A percentile compares a stretch with the other conserved stretches of the same genome.
phyloP scores from a whole-genome alignment of 768 basidiomycete species.

The Termitomyces sp. region DNA sequence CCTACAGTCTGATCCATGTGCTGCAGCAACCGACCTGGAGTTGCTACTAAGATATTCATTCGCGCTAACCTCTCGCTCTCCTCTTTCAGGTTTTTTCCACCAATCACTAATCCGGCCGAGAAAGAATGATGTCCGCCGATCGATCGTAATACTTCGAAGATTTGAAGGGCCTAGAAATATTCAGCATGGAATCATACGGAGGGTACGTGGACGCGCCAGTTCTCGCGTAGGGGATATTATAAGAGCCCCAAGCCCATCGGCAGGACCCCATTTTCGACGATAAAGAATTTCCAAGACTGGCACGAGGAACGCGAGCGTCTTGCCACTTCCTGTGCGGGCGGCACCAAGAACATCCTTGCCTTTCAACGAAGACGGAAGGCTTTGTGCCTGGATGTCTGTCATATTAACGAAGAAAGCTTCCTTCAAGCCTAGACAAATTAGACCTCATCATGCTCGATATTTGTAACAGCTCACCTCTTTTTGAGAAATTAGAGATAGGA shows the following conservation, averaged over 20 bases:
- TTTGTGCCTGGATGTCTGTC: slow-evolving; percentile 89
- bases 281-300: slow-evolving; percentile 89
- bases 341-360: slow-evolving; percentile 97
- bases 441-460: not conserved
- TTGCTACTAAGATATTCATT: slow-evolving; percentile 99
- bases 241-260: slow-evolving; percentile 88
- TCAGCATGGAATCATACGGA: not conserved
- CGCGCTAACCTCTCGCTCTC: slow-evolving; percentile 82
- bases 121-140: slow-evolving; percentile 90
- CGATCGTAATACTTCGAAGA: slow-evolving; percentile 92
- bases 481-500: slow-evolving; percentile 73
- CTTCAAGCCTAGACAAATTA: slow-evolving; percentile 59
- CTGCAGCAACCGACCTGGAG: slow-evolving; percentile 90
- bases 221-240: slow-evolving; percentile 94
- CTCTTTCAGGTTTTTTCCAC: slow-evolving; percentile 92
- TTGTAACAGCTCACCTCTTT: slow-evolving; percentile 45
- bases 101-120: slow-evolving; percentile 93
- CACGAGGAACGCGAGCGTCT: slow-evolving; percentile 94
- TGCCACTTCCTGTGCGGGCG: slow-evolving; percentile 92
- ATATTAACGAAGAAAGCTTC: slow-evolving; percentile 82
- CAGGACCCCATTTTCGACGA: slow-evolving; percentile 88
- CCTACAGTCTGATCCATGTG: slow-evolving; percentile 99
- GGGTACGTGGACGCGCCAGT: slow-evolving; percentile 47
- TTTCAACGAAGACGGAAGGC: slow-evolving; percentile 86
- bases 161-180: slow-evolving; percentile 80